A percentile compares a stretch with the other conserved stretches of the same genome.
Conservation (phyloP, 495 filamentous ascomycete species). For the Tuber borchii region DNA sequence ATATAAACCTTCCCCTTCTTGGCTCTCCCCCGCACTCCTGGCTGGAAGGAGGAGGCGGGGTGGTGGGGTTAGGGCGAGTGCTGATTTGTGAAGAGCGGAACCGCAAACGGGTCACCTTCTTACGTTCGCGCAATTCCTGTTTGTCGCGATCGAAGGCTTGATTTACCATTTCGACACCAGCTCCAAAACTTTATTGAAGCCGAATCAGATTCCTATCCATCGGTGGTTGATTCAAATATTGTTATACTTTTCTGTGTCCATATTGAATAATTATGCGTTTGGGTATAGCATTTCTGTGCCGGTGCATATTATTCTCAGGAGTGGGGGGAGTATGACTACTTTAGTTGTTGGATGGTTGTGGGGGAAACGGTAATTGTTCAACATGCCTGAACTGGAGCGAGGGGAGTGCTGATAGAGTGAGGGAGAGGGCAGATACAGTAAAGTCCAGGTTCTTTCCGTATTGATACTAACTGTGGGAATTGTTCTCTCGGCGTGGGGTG, state of each 20-base stretch:
- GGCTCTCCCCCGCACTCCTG: background rate
- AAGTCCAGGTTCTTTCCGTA: constrained; percentile 70
- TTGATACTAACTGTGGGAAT: constrained; percentile 78
- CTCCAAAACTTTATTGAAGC: constrained; percentile 61
- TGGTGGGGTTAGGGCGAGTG: constrained; percentile 24
- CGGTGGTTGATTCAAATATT: constrained; percentile 85
- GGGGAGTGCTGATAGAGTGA: background rate
- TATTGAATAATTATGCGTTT: constrained; percentile 96
- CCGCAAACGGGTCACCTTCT: constrained; percentile 70
- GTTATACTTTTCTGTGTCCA: constrained; percentile 83
- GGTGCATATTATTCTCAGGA: constrained; percentile 92
- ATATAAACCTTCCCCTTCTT: constrained; percentile 40
- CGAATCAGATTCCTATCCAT: constrained; percentile 71
- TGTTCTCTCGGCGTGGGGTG: constrained; percentile 76
- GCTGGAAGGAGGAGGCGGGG: constrained; percentile 10
- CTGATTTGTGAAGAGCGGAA: constrained; percentile 48
- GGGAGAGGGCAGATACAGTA: constrained; percentile 54
- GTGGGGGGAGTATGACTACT: constrained; percentile 89
- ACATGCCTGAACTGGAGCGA: background rate
- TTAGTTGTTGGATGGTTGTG: constrained; percentile 79
- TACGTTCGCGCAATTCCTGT: constrained; percentile 87
- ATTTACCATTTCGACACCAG: constrained; percentile 59
- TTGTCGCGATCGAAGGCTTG: constrained; percentile 73
- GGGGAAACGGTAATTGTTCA: constrained; percentile 52
- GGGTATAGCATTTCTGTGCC: constrained; percentile 94